Base-by-base conservation (phyloP, 805 yeast genomes). In the Cyberlindnera petersonii region DNA sequence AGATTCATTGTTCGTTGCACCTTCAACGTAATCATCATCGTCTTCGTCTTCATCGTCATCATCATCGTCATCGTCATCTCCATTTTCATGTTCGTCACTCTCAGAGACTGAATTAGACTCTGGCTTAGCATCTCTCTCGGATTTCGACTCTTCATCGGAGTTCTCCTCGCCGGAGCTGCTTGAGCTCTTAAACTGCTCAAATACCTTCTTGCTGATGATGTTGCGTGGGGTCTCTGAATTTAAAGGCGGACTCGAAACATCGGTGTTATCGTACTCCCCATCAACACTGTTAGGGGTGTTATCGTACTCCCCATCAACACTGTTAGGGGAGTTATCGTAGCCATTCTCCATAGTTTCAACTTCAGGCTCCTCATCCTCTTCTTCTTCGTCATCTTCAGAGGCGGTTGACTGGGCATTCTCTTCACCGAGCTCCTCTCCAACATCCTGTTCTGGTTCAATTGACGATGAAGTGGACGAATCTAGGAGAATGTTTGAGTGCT, bases 31-130 rank as follows among this genome's bases (percentile, higher is more conserved):
- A 18, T 43, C 50, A 16, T 39, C 48, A 16, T 50, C 55, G 11
- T 56, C 59, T 20, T 56, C 61, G 11, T 59, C 63, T 13, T 35
- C 38, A 6, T 51, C 56, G 18, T 53, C 55, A 20, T 52, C 58
- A 3, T 49, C 62, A 6, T 38, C 48, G 5, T 37, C 44, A 3
- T 37, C 43, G 11, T 37, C 38, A n/a, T 44, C 42, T 5, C 39
- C 35, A 10, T 43, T 45, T 10, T 52, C 56, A n/a, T 55, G 56
- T 31, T 54, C 58, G 8, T 56, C 60, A 15, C 16, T 24, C 31
- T 19, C 30, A n/a, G n/a, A n/a, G n/a, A n/a, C n/a, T n/a, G n/a
- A n/a, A n/a, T n/a, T n/a, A n/a, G n/a, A n/a, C n/a, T n/a, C 30
- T 14, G 17, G 13, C 33, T 32, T 17, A 11, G 26, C 19, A 17